Base-by-base conservation (phyloP, 106 monocot species). In the Acorus calamus region DNA sequence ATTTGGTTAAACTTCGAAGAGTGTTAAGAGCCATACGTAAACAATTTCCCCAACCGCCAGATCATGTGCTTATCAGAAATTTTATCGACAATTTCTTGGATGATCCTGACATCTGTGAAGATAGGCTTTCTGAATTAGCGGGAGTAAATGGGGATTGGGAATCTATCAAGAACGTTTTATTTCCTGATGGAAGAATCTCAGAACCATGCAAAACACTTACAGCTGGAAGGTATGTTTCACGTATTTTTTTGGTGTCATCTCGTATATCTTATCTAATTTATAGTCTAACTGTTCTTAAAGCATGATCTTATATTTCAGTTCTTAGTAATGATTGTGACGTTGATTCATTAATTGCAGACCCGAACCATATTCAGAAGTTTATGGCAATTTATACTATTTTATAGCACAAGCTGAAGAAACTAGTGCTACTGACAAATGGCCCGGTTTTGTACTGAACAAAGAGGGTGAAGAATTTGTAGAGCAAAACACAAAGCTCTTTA, bases 391-490 rank as follows among this genome's bases (percentile, higher is more conserved):
- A 61, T 98, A 98, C 72, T 88, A 83, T 74, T 73, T 78, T 50
- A 85, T 92, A 52, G 85, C 87, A 8, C 92, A 88, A 67, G 98
- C 85, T 49, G 98, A 98, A 69, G 98, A 98, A 57, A 86, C 77
- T 8, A 98, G 83, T 81, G 98, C 98, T 62, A 88, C 83, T 28
- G 98, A 92, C 69, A 98, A 98, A 64, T 77, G 86, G 71, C 64
- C 98, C 14, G 92, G 98, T 12, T 98, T 98, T 81, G 92, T 98
- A 8, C 83, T 98, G 53, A 85, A 79, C 66, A 98, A 81, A 50
- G 98, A 92, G 81, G 98, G 88, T 8, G 98, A 83, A 63, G 92
- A 98, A 71, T 98, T 92, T 79, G 92, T 98, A 49, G 80, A 98
- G 60, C 92, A 92, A 66, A 92, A 74, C 83, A 83, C 87, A 14